Percentiles rank a stretch among this genome's conserved stretches.
Conservation (phyloP, 1,284 basidiomycete species). For the Moniliella sp. region DNA sequence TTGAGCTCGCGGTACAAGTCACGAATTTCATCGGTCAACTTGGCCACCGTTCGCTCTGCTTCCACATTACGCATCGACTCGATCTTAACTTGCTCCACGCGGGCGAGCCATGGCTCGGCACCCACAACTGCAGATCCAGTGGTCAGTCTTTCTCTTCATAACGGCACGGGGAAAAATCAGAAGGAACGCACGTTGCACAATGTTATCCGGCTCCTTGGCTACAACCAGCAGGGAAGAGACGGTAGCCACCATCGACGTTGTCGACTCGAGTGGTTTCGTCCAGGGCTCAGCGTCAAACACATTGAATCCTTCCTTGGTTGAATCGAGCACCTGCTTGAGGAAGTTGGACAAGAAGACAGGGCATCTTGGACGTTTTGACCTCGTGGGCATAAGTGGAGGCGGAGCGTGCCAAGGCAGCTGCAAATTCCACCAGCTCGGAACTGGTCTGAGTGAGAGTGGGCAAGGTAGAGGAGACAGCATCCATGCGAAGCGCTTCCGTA, state of each 20-base stretch:
- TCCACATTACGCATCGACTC: slow-evolving; percentile 65
- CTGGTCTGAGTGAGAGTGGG: slow-evolving; percentile 16
- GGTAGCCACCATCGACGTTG: slow-evolving; percentile 6
- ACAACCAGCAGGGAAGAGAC: slow-evolving; percentile 9
- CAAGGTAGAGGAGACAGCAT: slow-evolving; percentile 10
- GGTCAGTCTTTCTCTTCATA: too few species aligned
- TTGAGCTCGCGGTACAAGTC: slow-evolving; percentile 55
- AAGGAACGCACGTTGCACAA: slow-evolving; percentile 8
- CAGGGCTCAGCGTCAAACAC: slow-evolving; percentile 7
- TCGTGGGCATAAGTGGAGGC: slow-evolving; percentile 10
- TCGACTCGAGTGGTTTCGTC: slow-evolving; percentile 6
- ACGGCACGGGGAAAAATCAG: too few species aligned
- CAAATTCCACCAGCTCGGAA: slow-evolving; percentile 18
- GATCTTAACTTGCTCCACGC: slow-evolving; percentile 69
- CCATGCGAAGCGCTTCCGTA: slow-evolving; percentile 19
- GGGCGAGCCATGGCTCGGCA: slow-evolving; percentile 53
- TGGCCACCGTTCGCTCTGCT: slow-evolving; percentile 62
- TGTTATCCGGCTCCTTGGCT: slow-evolving; percentile 20
- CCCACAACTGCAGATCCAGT: slow-evolving; percentile 14
- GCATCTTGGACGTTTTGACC: slow-evolving; percentile 9
- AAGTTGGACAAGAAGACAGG: slow-evolving; percentile 9
- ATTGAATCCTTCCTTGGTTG: slow-evolving; percentile 11
- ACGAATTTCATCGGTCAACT: slow-evolving; percentile 69
- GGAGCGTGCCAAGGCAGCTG: slow-evolving; percentile 8
- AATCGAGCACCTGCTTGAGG: slow-evolving; percentile 8